Conservation (phyloP, 306 rosid genomes). For the Ammopiptanthus mongolicus region DNA sequence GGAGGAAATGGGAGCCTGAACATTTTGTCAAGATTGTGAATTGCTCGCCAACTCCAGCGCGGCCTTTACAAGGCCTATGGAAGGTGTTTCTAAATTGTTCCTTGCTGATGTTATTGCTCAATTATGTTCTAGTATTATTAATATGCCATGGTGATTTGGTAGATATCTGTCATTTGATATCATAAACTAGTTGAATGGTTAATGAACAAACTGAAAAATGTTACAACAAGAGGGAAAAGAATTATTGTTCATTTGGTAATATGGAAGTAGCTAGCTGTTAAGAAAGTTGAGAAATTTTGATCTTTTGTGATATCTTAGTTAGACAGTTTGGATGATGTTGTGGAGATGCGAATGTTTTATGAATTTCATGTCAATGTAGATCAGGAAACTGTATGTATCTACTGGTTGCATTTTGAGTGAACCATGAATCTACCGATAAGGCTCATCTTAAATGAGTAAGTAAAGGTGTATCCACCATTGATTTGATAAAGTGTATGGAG, state of each 20-base stretch:
- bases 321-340: neutral
- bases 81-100: conserved; percentile 50
- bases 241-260: neutral
- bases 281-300: conserved; percentile 11
- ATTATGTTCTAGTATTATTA: neutral
- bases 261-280: neutral
- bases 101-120: conserved; percentile 28
- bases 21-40: conserved; percentile 90
- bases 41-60: conserved; percentile 59
- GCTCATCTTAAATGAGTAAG: too few relatives aligned
- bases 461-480: too few relatives aligned
- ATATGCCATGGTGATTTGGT: neutral
- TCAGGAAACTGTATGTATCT: neutral
- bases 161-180: neutral
- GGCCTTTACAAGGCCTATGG: conserved; percentile 98
- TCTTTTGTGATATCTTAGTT: neutral
- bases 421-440: neutral
- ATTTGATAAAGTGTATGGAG: too few relatives aligned
- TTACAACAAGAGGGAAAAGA: neutral
- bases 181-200: neutral
- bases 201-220: neutral
- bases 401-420: conserved; percentile 8
- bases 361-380: neutral
- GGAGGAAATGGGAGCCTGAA: conserved; percentile 82
- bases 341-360: neutral